Base-by-base conservation (phyloP, 495 filamentous ascomycete species). In the Hypoxylon lienhwacheense region DNA sequence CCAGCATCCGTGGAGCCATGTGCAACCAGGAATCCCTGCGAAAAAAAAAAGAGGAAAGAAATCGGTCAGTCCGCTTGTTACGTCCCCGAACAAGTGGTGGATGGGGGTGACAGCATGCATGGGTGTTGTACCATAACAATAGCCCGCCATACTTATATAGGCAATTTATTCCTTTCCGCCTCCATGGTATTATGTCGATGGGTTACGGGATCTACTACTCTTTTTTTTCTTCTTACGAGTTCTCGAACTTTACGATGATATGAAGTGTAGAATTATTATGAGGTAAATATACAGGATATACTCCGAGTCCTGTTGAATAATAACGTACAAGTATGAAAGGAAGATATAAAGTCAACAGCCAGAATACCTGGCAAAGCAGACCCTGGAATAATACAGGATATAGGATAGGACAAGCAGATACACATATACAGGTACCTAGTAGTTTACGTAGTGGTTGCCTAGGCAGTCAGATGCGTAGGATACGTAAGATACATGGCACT, bases 1-100 rank as follows among this genome's bases (percentile, higher is more conserved):
- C 25, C 47, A 34, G 41, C 55, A 45, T 47, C 46, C 47, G 47
- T 40, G 41, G 28, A 42, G 57, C 44, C 41, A 43, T 52, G 57
- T 47, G 29, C 25, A 48, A 52, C 58, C 43, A 44, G 7, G 6
- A 5, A 61, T 24, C 58, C 58, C 58, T 61, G 58, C 36, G 24
- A 52, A 15, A 21, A 55, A 61, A 28, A 45, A 22, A 25, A 24
- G 25, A 55, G 56, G 33, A 45, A 22, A 25, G 15, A 24, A 41
- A 47, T 52, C 31, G 55, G 14, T 47, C 51, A 61, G 58, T 47
- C 47, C 17, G 47, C 58, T 31, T 43, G 46, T 54, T 39, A 47
- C 51, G 47, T 39, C 51, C 49, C 58, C 26, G 36, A 47, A 20
- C 10, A 42, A 14, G 36, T 21, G 21, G 43, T 35, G 31, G 25